These are phyloP conservation scores for Tripidium arundinaceum DNA, from an alignment of 202 grass and related monocot species.

Conservation along the genomic window DNA sequence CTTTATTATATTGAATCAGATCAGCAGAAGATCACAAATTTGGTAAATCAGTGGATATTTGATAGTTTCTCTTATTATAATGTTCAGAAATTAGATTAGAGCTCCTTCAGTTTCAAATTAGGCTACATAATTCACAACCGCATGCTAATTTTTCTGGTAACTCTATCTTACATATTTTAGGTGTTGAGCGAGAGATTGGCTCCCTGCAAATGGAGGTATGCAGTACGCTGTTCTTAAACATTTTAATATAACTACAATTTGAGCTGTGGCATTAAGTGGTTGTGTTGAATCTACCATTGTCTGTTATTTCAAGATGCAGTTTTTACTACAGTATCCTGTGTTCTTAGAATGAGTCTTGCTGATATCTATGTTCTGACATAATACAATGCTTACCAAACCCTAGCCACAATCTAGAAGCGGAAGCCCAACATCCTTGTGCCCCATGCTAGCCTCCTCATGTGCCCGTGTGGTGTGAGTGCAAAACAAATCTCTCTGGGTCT, in stretches of 20 bases:
- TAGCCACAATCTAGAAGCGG: not conserved
- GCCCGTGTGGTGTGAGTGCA: not conserved
- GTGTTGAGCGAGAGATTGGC: constrained; percentile 89
- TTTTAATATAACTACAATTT: constrained; percentile 4
- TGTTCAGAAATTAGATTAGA: constrained; percentile 16
- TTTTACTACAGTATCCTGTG: not conserved
- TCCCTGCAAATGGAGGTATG: constrained; percentile 90
- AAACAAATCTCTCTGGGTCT: not conserved
- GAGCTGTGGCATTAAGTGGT: not conserved
- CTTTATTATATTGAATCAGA: not conserved
- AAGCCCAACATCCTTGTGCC: not conserved
- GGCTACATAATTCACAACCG: not conserved
- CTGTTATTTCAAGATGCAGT: not conserved
- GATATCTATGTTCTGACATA: not conserved
- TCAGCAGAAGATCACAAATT: not conserved
- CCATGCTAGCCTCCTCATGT: not conserved
- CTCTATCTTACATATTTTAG: constrained; percentile 36
- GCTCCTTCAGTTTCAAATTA: not conserved
- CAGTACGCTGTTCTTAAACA: not conserved
- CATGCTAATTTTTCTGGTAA: no score
- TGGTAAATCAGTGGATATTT: not conserved
- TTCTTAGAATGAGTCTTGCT: not conserved
- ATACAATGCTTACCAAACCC: not conserved
- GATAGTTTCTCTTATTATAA: not conserved
- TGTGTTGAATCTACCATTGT: not conserved